Evolutionary conservation across 441 rosid species (phyloP).

Genomic region (Pelargonium cotyledonis): DNA sequence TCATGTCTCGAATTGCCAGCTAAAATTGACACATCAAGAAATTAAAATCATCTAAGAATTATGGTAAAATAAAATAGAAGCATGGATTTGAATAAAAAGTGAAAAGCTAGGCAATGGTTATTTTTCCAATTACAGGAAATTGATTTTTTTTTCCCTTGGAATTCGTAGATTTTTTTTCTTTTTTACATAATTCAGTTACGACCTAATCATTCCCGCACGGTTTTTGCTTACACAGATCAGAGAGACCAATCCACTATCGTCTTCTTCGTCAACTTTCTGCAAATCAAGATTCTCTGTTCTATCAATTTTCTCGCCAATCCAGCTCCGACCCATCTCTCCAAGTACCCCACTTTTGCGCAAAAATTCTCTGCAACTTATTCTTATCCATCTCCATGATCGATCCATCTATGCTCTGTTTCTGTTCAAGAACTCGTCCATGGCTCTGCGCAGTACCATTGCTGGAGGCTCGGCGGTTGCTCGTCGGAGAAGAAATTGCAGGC

Average conservation of each 20-base stretch:
- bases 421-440: conserved; percentile 17
- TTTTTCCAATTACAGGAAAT: background rate
- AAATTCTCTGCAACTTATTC: background rate
- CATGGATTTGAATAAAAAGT: background rate
- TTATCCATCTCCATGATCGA: background rate
- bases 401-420: background rate
- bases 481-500: conserved; percentile 73
- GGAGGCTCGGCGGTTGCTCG: conserved; percentile 65
- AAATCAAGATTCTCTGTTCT: background rate
- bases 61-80: background rate
- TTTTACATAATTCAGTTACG: background rate
- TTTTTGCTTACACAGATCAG: background rate
- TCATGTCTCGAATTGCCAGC: too few species aligned
- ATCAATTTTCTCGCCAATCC: background rate
- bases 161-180: background rate
- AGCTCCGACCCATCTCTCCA: background rate
- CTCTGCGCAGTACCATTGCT: conserved; percentile 62
- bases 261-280: background rate
- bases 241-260: background rate
- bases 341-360: background rate
- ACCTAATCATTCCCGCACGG: conserved; percentile 9
- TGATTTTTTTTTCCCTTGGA: background rate
- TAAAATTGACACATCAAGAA: too few species aligned
- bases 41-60: too few species aligned
- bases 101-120: conserved; percentile 3